These are phyloP conservation scores for Ceratobasidium papillatum DNA, from an alignment of 1,284 basidiomycete genomes.

Conservation along the genomic window DNA sequence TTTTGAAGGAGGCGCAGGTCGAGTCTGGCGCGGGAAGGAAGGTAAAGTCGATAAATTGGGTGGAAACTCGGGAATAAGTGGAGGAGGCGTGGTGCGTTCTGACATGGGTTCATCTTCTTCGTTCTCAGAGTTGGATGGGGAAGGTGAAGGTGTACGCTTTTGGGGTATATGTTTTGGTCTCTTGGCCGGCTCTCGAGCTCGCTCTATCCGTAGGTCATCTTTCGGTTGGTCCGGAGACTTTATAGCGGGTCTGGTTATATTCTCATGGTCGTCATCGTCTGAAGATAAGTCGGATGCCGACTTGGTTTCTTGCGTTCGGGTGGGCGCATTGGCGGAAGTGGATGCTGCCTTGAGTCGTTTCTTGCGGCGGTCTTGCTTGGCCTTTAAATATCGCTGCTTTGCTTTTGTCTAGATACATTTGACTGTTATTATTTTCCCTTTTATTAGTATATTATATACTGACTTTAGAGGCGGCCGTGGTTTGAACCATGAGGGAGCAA, in stretches of 20 bases:
- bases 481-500: slow-evolving; percentile 28
- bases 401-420: slow-evolving; percentile 59
- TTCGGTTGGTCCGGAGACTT: slow-evolving; percentile 19
- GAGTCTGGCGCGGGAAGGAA: slow-evolving; percentile 74
- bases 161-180: slow-evolving; percentile 41
- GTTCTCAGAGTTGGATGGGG: not conserved
- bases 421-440: not conserved
- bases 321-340: slow-evolving; percentile 51
- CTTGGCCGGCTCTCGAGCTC: slow-evolving; percentile 46
- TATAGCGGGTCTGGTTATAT: slow-evolving; percentile 41
- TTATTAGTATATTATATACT: not conserved
- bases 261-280: slow-evolving; percentile 37
- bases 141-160: not conserved
- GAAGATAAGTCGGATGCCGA: slow-evolving; percentile 30
- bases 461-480: slow-evolving; percentile 5
- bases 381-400: slow-evolving; percentile 70
- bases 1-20: slow-evolving; percentile 76
- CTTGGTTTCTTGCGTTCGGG: slow-evolving; percentile 45
- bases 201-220: slow-evolving; percentile 43
- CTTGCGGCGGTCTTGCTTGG: slow-evolving; percentile 70
- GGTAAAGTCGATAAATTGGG: slow-evolving; percentile 57
- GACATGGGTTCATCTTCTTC: slow-evolving; percentile 29
- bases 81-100: slow-evolving; percentile 40
- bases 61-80: slow-evolving; percentile 45
- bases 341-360: slow-evolving; percentile 56